A percentile compares a stretch with the other conserved stretches of the same genome.
These are phyloP conservation scores for Lathyrus aphaca DNA, from an alignment of 306 rosid species.

Conservation along the genomic window DNA sequence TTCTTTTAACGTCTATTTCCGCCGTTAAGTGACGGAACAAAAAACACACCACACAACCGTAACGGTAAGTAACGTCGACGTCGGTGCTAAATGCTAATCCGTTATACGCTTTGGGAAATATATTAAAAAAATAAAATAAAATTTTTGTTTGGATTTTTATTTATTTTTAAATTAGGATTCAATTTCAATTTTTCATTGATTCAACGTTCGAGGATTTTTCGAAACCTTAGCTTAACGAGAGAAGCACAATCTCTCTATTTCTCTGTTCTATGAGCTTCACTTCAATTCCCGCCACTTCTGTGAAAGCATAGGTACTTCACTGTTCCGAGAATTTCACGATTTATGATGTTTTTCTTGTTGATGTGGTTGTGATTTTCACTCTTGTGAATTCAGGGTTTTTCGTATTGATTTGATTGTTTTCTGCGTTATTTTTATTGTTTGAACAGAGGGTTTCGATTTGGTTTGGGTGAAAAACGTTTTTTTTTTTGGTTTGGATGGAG, in stretches of 20 bases:
- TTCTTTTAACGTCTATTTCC: slow-evolving; percentile 43
- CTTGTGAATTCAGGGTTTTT: slow-evolving; percentile 38
- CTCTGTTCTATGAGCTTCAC: slow-evolving; percentile 61
- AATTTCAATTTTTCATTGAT: slow-evolving; percentile 55
- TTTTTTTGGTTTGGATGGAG: neutral
- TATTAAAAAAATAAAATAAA: slow-evolving; percentile 30
- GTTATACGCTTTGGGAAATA: slow-evolving; percentile 32
- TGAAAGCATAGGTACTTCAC: slow-evolving; percentile 59
- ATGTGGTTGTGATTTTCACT: neutral
- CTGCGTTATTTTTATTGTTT: slow-evolving; percentile 16
- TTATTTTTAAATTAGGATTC: slow-evolving; percentile 34
- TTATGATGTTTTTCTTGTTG: neutral
- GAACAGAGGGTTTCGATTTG: slow-evolving; percentile 36
- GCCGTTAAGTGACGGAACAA: slow-evolving; percentile 54
- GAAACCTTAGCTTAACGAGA: slow-evolving; percentile 56
- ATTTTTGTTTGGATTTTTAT: neutral
- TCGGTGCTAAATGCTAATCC: slow-evolving; percentile 68
- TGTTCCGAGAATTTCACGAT: slow-evolving; percentile 20
- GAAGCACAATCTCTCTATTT: slow-evolving; percentile 24
- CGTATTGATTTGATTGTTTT: slow-evolving; percentile 43
- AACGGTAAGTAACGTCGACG: slow-evolving; percentile 86
- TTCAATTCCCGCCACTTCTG: slow-evolving; percentile 81
- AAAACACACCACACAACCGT: slow-evolving; percentile 1
- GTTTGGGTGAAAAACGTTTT: slow-evolving; percentile 38
- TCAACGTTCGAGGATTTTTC: slow-evolving; percentile 99